phyloP scores from a whole-genome alignment of 176 grass and related monocot species.

The Dendrocalamus sinicus region DNA sequence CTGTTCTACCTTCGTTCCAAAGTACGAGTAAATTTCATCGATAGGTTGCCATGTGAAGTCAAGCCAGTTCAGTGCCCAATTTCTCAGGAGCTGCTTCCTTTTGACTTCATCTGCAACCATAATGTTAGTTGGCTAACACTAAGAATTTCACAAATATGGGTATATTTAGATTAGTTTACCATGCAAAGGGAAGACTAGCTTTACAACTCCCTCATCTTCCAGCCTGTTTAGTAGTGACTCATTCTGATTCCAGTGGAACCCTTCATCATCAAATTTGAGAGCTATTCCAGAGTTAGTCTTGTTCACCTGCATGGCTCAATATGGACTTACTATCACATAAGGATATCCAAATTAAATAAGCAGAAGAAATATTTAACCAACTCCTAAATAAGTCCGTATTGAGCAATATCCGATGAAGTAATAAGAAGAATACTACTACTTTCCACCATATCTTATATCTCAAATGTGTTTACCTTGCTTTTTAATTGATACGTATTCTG shows the following conservation, averaged over 20 bases:
- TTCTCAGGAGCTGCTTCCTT: slow-evolving; percentile 86
- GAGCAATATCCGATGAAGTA: neutral
- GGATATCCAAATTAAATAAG: neutral
- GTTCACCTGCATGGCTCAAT: slow-evolving; percentile 74
- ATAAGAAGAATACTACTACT: neutral
- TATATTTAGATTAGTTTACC: slow-evolving; percentile 53
- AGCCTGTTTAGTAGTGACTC: slow-evolving; percentile 75
- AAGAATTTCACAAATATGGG: slow-evolving; percentile 34
- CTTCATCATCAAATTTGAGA: slow-evolving; percentile 71
- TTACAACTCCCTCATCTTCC: slow-evolving; percentile 88
- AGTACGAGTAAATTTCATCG: slow-evolving; percentile 96
- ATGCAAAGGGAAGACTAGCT: slow-evolving; percentile 90
- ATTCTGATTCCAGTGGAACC: slow-evolving; percentile 57
- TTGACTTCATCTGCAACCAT: slow-evolving; percentile 76
- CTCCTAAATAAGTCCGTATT: no score
- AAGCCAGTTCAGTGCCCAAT: slow-evolving; percentile 95
- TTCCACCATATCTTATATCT: neutral
- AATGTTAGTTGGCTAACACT: slow-evolving; percentile 6
- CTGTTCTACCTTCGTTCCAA: slow-evolving; percentile 80
- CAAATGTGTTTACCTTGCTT: neutral
- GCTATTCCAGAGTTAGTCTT: slow-evolving; percentile 61
- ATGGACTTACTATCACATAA: slow-evolving; percentile 45
- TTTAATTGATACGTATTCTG: neutral
- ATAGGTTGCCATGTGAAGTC: slow-evolving; percentile 99
- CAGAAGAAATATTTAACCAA: no score